Base-by-base conservation (phyloP, 148 eudicot genomes). In the Selenicereus undatus region DNA sequence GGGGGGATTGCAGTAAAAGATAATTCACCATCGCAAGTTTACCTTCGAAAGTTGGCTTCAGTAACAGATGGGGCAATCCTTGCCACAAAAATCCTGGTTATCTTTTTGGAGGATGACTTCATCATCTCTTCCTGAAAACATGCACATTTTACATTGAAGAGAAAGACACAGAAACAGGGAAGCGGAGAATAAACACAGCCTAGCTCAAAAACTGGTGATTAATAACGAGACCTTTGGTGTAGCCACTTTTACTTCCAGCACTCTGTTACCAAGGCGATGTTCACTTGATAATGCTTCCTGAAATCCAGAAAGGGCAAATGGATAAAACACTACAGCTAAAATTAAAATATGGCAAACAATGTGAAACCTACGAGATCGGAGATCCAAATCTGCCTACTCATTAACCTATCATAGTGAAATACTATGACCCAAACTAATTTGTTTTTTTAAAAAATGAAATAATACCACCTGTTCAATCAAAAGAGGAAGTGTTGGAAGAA, bases 71-170 rank as follows among this genome's bases (percentile, higher is more conserved):
- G 93, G 10, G 98, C 88, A 45, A 97, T 92, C 85, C 98, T 88
- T 51, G 99, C 99, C 35, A 97, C 99, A 91, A 97, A 97, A 78
- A 97, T 97, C 87, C 98, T 90, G 42, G 98, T 97, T 65, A 89
- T 93, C 84, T 97, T 97, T 85, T 89, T 97, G n/a, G 98, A 71
- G 22, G 99, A 88, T 76, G 94, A 81, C 80, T 89, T 87, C 95
- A 91, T 90, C 89, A 88, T 88, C 64, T 97, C 98, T 89, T 93
- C 97, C 97, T 93, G 86, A 32, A 80, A 82, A 79, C 27, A 54
- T 11, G 3, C 3, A 24, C 52, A 48, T 9, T 24, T 62, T 77
- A 48, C 52, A 22, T 62, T 64, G 18, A 30, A 18, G 58, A 52
- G 26, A 71, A 68, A 30, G 27, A 7, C 52, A 54, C 29, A 75